Conservation (phyloP, 495 filamentous ascomycete genomes). For the Penicillium soppii region DNA sequence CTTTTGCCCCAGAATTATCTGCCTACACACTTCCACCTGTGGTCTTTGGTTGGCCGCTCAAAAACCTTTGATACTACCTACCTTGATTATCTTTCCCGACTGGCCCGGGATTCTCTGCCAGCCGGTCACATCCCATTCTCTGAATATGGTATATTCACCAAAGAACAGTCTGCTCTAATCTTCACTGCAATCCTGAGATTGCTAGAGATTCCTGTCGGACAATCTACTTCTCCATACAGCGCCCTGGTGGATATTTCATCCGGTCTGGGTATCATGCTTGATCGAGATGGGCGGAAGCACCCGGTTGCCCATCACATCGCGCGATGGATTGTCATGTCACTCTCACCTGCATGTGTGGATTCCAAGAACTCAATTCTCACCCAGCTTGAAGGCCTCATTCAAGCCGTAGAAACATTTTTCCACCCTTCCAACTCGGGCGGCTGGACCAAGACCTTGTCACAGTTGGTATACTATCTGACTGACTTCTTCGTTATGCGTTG, state of each 20-base stretch:
- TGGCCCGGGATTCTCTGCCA: conserved; percentile 77
- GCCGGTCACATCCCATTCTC: conserved; percentile 77
- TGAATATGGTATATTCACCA: conserved; percentile 86
- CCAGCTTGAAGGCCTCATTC: conserved; percentile 87
- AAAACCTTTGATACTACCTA: conserved; percentile 84
- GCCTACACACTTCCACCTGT: conserved; percentile 92
- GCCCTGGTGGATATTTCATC: conserved; percentile 74
- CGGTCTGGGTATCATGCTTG: conserved; percentile 79
- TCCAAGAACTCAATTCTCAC: conserved; percentile 75
- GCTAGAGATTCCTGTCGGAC: conserved; percentile 94
- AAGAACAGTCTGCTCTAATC: conserved; percentile 87
- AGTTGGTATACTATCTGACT: conserved; percentile 87
- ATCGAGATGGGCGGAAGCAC: conserved; percentile 89
- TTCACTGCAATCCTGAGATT: conserved; percentile 89
- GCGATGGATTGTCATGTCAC: conserved; percentile 91
- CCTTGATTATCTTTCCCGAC: conserved; percentile 82
- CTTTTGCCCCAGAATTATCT: conserved; percentile 81
- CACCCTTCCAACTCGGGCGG: conserved; percentile 93
- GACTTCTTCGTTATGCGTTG: conserved; percentile 98
- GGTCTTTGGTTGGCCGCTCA: conserved; percentile 89
- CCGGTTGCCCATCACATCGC: conserved; percentile 89
- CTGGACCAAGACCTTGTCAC: conserved; percentile 89
- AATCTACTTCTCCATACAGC: conserved; percentile 90
- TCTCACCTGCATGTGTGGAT: conserved; percentile 82
- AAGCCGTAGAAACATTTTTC: conserved; percentile 98